Percentiles rank a stretch among this genome's conserved stretches.
Conservation (phyloP, 257 asterid species). For the Lithospermum erythrorhizon region DNA sequence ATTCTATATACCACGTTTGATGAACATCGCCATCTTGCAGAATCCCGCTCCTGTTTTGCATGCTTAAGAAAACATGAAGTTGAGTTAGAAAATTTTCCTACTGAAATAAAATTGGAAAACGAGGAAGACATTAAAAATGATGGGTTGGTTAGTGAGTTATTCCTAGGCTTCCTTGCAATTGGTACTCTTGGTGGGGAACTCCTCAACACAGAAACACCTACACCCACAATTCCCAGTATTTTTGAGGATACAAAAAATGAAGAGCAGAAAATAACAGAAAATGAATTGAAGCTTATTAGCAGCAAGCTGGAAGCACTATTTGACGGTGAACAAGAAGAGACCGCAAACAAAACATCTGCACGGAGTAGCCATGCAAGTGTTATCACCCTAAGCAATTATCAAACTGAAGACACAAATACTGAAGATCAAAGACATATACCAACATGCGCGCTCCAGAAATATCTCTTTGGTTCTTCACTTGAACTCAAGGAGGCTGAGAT, state of each 20-base stretch:
- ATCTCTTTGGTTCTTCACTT: constrained; percentile 48
- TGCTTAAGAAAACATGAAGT: constrained; percentile 11
- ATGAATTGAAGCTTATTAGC: constrained; percentile 43
- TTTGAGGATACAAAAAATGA: constrained; percentile 24
- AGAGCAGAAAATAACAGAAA: constrained; percentile 39
- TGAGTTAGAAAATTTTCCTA: constrained; percentile 20
- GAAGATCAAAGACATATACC: constrained; percentile 23
- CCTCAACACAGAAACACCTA: constrained; percentile 43
- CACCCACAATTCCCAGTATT: constrained; percentile 51
- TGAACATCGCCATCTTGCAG: constrained; percentile 33
- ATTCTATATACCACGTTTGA: constrained; percentile 26
- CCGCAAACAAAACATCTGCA: constrained; percentile 32
- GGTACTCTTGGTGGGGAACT: constrained; percentile 70
- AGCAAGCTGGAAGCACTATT: constrained; percentile 66
- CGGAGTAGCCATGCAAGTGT: constrained; percentile 55
- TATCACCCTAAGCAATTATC: constrained; percentile 35
- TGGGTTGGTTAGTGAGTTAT: constrained; percentile 37
- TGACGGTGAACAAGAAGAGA: constrained; percentile 51
- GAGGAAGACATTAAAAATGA: constrained; percentile 21
- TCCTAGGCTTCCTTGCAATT: constrained; percentile 73
- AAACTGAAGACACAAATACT: constrained; percentile 30
- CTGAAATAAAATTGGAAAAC: constrained; percentile 16
- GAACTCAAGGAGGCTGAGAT: constrained; percentile 31
- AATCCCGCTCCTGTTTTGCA: constrained; percentile 25
- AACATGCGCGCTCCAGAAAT: constrained; percentile 58